Evolutionary conservation across 148 eudicot species (phyloP).

Genomic region (Rhododendron mucronatum): DNA sequence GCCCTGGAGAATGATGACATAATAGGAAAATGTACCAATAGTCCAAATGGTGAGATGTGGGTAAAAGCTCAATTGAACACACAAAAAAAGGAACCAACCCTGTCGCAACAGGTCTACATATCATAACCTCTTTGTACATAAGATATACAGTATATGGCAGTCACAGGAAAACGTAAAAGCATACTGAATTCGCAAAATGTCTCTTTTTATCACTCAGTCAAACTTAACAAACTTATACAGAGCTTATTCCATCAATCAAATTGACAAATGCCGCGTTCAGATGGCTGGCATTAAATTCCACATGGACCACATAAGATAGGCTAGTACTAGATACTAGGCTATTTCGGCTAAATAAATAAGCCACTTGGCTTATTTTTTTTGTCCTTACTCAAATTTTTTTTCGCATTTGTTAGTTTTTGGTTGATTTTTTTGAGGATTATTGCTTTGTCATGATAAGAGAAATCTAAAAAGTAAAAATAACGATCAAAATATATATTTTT

Average conservation of each 20-base stretch:
- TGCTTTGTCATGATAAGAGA: no score
- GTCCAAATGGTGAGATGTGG: background rate
- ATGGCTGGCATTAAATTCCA: background rate
- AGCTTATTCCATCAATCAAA: background rate
- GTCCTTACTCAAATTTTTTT: no score
- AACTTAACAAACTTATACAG: background rate
- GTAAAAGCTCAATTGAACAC: background rate
- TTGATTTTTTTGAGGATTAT: no score
- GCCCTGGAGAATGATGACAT: conserved; percentile 51
- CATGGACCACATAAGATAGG: background rate
- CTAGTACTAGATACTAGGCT: background rate
- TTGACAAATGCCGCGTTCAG: background rate
- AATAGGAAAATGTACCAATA: background rate
- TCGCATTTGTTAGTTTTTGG: no score
- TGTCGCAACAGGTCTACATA: background rate
- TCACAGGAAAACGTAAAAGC: background rate
- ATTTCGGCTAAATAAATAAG: no score
- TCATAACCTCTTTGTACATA: background rate
- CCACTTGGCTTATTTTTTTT: no score
- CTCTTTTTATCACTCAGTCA: no score
- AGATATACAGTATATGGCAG: background rate
- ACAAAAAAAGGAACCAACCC: background rate
- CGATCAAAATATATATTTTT: no score
- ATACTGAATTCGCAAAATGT: no score
- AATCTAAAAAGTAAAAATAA: no score